Base-by-base conservation (phyloP, 305 asterid genomes). In the Ilex paraguariensis region DNA sequence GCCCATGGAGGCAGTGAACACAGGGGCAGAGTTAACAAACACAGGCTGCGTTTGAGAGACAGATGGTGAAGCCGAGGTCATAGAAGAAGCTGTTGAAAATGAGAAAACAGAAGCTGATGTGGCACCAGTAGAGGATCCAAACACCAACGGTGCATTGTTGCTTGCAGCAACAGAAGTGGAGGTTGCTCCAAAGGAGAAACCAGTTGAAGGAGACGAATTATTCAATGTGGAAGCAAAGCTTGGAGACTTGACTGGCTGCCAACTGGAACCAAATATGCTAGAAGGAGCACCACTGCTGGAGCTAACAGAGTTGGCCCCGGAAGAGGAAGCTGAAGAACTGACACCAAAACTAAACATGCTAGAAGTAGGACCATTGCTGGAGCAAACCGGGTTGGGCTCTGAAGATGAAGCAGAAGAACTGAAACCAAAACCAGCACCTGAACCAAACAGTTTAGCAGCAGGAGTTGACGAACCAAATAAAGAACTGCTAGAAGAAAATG, bases 151-250 rank as follows among this genome's bases (percentile, higher is more conserved):
- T 32, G 79, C 64, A 61, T 78, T 59, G 60, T 61, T 73, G 13
- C 68, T 52, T 46, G 87, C 56, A 50, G 75, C 55, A 11, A 78
- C 68, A 46, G 93, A 63, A 30, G 89, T 46, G 15, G 90, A 77
- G 8, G 84, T 64, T 73, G 84, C 77, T 66, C 82, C 84, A 64
- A 82, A 81, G 36, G 81, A 39, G 57, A 87, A 87, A 65, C 80
- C 92, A 36, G 81, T 63, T 55, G 90, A 73, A 39, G 83, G 82
- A 49, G 81, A 64, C 4, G 84, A 46, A 71, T 80, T 59, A 67
- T 75, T 59, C 56, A 73, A 73, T 46, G 79, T 59, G 13, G 60
- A 75, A 70, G 83, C 71, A 45, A 84, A 77, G n/a, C 54, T 54
- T 10, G 89, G 17, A n/a, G 86, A 64, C 31, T 70, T 72, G 3